phyloP scores from a whole-genome alignment of 768 basidiomycete species.

The Dioszegia hungarica region DNA sequence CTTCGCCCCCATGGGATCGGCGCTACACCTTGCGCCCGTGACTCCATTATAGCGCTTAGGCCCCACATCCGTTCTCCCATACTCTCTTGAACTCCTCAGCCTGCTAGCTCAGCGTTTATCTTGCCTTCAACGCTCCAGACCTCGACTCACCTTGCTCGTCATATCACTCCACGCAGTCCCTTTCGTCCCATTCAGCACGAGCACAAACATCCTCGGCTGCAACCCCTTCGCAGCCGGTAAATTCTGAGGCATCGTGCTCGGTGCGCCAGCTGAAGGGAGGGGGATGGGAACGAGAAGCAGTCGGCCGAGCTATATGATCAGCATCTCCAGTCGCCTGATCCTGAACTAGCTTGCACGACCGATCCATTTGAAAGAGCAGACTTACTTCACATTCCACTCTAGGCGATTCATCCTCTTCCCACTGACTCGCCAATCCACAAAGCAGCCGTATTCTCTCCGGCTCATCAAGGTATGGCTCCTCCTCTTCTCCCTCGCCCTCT shows the following conservation, averaged over 20 bases:
- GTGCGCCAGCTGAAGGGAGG: constrained; percentile 12
- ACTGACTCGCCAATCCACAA: constrained; percentile 36
- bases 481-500: constrained; percentile 27
- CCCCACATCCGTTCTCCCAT: background rate
- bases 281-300: constrained; percentile 18
- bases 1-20: no score
- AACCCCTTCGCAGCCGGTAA: constrained; percentile 18
- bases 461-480: constrained; percentile 36
- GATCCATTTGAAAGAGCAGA: background rate
- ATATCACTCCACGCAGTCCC: constrained; percentile 23
- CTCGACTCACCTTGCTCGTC: constrained; percentile 22
- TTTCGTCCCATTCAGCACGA: constrained; percentile 29
- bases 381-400: constrained; percentile 42
- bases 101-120: no score
- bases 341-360: no score
- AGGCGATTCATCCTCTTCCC: constrained; percentile 27
- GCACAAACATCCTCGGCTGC: constrained; percentile 13
- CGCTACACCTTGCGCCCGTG: no score
- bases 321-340: no score
- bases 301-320: constrained; percentile 27
- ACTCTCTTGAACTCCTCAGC: constrained; percentile 10
- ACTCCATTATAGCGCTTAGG: no score
- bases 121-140: no score
- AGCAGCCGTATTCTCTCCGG: constrained; percentile 36
- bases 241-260: background rate